Evolutionary conservation across 2,329 filamentous ascomycete genomes (phyloP).

Genomic region (Venturia asperata): DNA sequence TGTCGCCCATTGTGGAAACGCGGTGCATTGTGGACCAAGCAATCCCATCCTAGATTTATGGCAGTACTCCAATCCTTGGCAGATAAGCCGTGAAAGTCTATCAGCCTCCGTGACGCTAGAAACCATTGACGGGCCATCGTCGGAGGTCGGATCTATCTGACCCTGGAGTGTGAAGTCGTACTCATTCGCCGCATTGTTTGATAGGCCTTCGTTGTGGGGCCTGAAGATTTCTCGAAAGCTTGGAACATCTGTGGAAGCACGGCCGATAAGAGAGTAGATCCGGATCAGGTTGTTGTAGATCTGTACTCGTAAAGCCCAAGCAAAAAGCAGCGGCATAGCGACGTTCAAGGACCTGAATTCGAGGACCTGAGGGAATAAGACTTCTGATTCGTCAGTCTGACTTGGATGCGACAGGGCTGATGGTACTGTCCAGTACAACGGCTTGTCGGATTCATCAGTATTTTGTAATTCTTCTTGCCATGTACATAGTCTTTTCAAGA

Average conservation of each 20-base stretch:
- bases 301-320: slow-evolving; percentile 13
- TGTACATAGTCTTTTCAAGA: background rate
- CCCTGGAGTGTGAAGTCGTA: background rate
- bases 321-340: slow-evolving; percentile 1
- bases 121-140: background rate
- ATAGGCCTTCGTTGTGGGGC: background rate
- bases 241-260: background rate
- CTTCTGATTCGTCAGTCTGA: background rate
- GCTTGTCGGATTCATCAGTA: background rate
- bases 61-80: slow-evolving; percentile 15
- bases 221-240: background rate
- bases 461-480: slow-evolving; percentile 6
- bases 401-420: background rate
- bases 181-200: background rate
- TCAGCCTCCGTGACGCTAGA: slow-evolving; percentile 11
- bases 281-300: slow-evolving; percentile 4
- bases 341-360: slow-evolving; percentile 13
- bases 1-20: slow-evolving; percentile 4
- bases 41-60: background rate
- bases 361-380: slow-evolving; percentile 13
- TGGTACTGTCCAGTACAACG: slow-evolving; percentile 11
- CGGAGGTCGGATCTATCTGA: background rate
- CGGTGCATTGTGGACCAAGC: slow-evolving; percentile 9
- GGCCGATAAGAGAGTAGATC: background rate
- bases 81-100: slow-evolving; percentile 6